Evolutionary conservation across 2,329 filamentous ascomycete species (phyloP), one percentile per base, ranked within the genome.

Genomic region (Lachnellula cervina): DNA sequence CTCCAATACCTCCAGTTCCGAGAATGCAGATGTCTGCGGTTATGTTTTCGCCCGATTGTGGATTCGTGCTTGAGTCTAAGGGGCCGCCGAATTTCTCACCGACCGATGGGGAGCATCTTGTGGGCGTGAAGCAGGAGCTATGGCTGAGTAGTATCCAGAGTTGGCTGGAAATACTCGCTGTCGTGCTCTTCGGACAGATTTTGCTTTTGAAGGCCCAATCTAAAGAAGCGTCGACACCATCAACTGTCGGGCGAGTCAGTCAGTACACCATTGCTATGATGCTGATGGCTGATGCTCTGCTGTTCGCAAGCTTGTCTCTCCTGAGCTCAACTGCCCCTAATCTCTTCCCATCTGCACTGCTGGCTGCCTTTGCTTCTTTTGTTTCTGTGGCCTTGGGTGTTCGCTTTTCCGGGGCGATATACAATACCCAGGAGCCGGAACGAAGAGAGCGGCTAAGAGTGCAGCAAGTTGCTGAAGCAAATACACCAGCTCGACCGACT

Each of bases 31-130:
- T 87, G 73, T 86, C 84, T 1, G 75, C 80, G 5, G 76, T 87
- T 21, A 73, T 87, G 17, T 87, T 83, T 70, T 88, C 85, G 11
- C 85, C 85, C 1, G 85, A 88, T 67, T 88, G 85, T 64, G 80
- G 77, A 4, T 87, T 82, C 69, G 84, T 86, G 58, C 72, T 88
- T 35, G 82, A 86, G 64, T 81, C 81, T 14, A 84, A 82, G 63
- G 85, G 85, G 0, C 81, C 83, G 1, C 84, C 84, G 0, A 71
- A 74, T 14, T 84, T 76, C 57, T 66, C 80, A 0, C 72, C 76
- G 0, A 69, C 69, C 5, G 78, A 83, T 34, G 78, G 77, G 1
- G 71, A 77, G 8, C 83, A 87, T 64, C 73, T 87, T 4, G 67
- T 75, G 1, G 84, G 84, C 8, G 74, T 80, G 64, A 88, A 87